Evolutionary conservation across 1,284 basidiomycete genomes (phyloP).

Genomic region (Austroboletus rostrupii): DNA sequence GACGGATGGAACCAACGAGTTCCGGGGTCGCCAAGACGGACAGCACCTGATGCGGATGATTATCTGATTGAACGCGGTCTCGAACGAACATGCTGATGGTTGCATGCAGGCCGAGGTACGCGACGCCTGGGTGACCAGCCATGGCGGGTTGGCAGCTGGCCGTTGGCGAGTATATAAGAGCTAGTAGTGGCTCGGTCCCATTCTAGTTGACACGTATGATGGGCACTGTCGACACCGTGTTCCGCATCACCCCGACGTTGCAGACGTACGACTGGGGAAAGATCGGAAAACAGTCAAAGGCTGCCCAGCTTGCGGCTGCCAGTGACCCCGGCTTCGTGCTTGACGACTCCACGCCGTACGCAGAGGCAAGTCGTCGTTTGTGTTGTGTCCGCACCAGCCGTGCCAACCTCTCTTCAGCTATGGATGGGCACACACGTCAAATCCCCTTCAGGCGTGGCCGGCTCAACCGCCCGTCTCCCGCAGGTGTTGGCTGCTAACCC

Average conservation of each 20-base stretch:
- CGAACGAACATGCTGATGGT: background rate
- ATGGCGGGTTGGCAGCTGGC: too few relatives aligned
- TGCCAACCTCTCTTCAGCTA: slow-evolving; percentile 46
- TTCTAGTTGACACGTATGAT: slow-evolving; percentile 20
- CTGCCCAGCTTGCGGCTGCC: slow-evolving; percentile 42
- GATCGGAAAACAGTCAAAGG: slow-evolving; percentile 57
- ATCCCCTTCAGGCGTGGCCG: slow-evolving; percentile 70
- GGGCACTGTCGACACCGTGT: slow-evolving; percentile 39
- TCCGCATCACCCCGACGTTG: slow-evolving; percentile 64
- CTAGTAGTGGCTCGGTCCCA: background rate
- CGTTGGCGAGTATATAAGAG: background rate
- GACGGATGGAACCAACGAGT: background rate
- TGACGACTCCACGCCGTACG: slow-evolving; percentile 48
- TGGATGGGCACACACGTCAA: slow-evolving; percentile 99
- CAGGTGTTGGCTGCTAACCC: slow-evolving; percentile 64
- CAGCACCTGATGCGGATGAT: slow-evolving; percentile 9
- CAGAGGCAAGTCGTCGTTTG: slow-evolving; percentile 41
- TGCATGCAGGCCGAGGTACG: too few relatives aligned
- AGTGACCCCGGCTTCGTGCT: slow-evolving; percentile 39
- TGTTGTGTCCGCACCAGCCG: background rate
- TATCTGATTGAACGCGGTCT: slow-evolving; percentile 29
- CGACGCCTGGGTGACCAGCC: background rate
- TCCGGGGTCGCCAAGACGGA: slow-evolving; percentile 9
- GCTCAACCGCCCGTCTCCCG: slow-evolving; percentile 47
- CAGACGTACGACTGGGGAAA: slow-evolving; percentile 79